A percentile compares a stretch with the other conserved stretches of the same genome.
Conservation (phyloP, 1,284 basidiomycete species). For the Pterulicium gracile region DNA sequence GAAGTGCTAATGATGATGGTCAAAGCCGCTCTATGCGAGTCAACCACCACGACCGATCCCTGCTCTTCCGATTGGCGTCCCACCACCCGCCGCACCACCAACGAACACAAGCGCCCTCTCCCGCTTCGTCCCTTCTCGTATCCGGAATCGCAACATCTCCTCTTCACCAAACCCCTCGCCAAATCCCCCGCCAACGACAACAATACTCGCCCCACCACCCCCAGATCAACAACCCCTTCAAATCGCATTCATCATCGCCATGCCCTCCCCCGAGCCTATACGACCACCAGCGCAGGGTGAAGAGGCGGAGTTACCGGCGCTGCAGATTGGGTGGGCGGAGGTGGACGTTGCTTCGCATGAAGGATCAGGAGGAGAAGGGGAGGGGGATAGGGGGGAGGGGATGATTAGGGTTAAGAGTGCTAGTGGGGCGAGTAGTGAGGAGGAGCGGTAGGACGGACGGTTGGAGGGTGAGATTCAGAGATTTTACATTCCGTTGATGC, state of each 20-base stretch:
- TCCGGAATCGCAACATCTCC: constrained; percentile 13
- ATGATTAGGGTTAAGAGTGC: too few species aligned
- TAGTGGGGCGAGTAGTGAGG: too few species aligned
- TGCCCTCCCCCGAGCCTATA: constrained; percentile 27
- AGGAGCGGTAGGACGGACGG: too few species aligned
- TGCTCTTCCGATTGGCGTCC: constrained; percentile 5
- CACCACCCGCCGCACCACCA: constrained; percentile 3
- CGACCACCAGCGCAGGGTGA: constrained; percentile 10
- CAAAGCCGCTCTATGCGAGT: constrained; percentile 29
- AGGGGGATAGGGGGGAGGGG: background rate
- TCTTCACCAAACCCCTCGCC: constrained; percentile 9
- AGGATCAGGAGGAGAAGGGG: background rate
- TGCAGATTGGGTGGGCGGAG: background rate
- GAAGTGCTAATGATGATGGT: background rate
- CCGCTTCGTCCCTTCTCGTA: background rate
- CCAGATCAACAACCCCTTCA: constrained; percentile 17
- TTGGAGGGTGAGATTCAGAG: too few species aligned
- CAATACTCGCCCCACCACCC: constrained; percentile 4
- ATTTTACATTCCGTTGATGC: too few species aligned
- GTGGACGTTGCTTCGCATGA: background rate
- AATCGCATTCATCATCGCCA: constrained; percentile 43
- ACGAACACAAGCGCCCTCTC: constrained; percentile 2
- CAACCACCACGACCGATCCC: constrained; percentile 10
- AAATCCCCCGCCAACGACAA: constrained; percentile 5
- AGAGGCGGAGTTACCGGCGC: background rate